phyloP scores from a whole-genome alignment of 305 asterid genomes.

The Coffea humblotiana region DNA sequence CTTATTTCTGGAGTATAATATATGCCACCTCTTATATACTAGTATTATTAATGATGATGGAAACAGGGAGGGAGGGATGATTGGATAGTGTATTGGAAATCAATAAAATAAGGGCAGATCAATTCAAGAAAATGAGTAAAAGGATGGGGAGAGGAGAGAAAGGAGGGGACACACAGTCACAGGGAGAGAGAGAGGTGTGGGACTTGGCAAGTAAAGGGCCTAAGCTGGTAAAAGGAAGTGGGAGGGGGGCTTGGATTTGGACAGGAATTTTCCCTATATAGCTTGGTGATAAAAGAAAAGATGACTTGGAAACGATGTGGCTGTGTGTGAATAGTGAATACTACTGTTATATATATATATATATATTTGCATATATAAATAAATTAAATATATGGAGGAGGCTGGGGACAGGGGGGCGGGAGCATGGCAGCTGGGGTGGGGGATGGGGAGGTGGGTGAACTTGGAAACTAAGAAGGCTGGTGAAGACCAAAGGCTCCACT shows the following conservation, averaged over 20 bases:
- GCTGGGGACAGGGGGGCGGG: not conserved
- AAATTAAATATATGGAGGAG: not conserved
- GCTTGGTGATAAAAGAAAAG: conserved; percentile 4
- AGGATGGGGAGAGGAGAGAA: not conserved
- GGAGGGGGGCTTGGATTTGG: not conserved
- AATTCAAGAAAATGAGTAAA: not conserved
- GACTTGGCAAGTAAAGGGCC: not conserved
- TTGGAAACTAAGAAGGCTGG: conserved; percentile 27
- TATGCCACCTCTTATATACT: too few species aligned
- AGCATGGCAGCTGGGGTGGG: not conserved
- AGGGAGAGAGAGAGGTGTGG: not conserved
- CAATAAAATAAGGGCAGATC: not conserved
- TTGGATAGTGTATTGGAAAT: not conserved
- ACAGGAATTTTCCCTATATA: conserved; percentile 26
- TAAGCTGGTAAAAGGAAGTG: too few species aligned
- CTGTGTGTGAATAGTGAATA: not conserved
- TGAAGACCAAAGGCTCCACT: conserved; percentile 29
- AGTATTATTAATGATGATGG: not conserved
- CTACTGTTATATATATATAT: too few species aligned
- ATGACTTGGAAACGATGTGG: not conserved
- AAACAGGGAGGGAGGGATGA: not conserved
- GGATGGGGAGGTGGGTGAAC: conserved; percentile 23
- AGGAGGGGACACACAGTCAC: conserved; percentile 5
- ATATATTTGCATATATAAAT: too few species aligned
- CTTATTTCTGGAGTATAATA: not conserved